Evolutionary conservation across 768 basidiomycete species (phyloP), one percentile per base, ranked within the genome.

Genomic region (Candolleomyces efflorescens): DNA sequence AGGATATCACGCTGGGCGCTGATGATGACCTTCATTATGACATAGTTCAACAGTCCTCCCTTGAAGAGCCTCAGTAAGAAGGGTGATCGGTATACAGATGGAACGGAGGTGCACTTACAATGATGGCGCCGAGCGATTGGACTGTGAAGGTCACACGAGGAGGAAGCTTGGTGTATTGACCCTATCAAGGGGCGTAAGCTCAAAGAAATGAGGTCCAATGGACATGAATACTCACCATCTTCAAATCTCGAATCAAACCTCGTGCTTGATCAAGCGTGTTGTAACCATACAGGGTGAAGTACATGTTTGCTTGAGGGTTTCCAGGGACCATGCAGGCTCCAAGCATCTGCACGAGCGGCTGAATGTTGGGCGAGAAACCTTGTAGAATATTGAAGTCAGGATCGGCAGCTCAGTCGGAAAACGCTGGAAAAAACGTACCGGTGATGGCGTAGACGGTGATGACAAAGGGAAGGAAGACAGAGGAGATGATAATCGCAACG

Each of bases 141-240:
- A 82, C 82, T 18, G 78, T 74, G 68, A 88, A 87, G 2, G 85
- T 82, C 36, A 79, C 79, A 9, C 84, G 82, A 46, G 86, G 86
- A 38, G 85, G 83, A 43, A 87, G 76, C 70, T 87, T 87, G 22
- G 78, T 77, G 63, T 78, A 73, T 65, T 78, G 77, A 36, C 72
- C 75, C 65, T 68, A 41, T n/a, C 2, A n/a, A 3, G 36, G 3
- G 18, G 2, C 39, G 3, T 49, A 26, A 15, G 5, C 20, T n/a
- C 23, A 10, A 18, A 45, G 26, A n/a, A 18, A 15, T 23, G 37
- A 32, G 18, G n/a, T 1, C 57, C 3, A 58, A 65, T 66, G 68
- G 60, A 66, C 69, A 56, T 55, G 63, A 24, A 22, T 67, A 46
- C 53, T 9, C 43, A 72, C 74, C 71, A 82, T 78, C 65, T 85